phyloP scores from a whole-genome alignment of 78 protist species.

The Dictyostelium discoideum region DNA sequence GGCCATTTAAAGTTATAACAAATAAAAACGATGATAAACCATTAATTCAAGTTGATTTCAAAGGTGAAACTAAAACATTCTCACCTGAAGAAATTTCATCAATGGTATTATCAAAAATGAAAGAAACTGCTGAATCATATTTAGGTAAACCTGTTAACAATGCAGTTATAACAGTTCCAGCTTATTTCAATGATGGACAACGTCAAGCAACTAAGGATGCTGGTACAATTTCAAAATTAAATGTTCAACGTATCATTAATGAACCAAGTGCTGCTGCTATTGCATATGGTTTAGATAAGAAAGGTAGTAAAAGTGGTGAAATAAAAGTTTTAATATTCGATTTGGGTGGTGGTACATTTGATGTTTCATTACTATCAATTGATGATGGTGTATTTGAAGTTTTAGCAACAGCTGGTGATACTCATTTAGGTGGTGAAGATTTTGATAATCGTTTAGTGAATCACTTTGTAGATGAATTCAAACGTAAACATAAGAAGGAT shows the following conservation, averaged over 20 bases:
- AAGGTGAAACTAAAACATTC: constrained; percentile 85
- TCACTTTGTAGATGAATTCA: constrained; percentile 87
- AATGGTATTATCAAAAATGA: constrained; percentile 95
- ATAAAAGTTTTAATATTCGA: constrained; percentile 96
- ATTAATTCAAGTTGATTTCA: constrained; percentile 83
- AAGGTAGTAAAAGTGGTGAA: constrained; percentile 79
- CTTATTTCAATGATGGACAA: constrained; percentile 98
- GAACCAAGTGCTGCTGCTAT: constrained; percentile 99
- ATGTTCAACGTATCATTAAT: constrained; percentile 97
- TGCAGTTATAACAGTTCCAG: constrained; percentile 96
- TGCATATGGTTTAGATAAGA: constrained; percentile 98
- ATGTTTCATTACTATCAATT: constrained; percentile 95
- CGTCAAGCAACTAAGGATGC: constrained; percentile 99
- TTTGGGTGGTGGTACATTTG: constrained; percentile 99
- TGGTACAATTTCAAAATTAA: constrained; percentile 94
- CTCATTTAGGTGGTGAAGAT: constrained; percentile 99
- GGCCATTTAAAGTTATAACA: constrained; percentile 91
- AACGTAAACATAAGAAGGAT: constrained; percentile 86
- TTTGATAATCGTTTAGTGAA: constrained; percentile 96
- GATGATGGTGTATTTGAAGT: constrained; percentile 98
- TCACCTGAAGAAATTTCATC: constrained; percentile 94
- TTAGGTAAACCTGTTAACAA: constrained; percentile 88
- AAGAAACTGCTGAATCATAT: constrained; percentile 92
- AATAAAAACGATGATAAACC: constrained; percentile 72
- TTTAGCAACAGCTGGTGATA: constrained; percentile 96